phyloP scores from a whole-genome alignment of 169 alveolate genomes.

The Ichthyophthirius multifiliis region DNA sequence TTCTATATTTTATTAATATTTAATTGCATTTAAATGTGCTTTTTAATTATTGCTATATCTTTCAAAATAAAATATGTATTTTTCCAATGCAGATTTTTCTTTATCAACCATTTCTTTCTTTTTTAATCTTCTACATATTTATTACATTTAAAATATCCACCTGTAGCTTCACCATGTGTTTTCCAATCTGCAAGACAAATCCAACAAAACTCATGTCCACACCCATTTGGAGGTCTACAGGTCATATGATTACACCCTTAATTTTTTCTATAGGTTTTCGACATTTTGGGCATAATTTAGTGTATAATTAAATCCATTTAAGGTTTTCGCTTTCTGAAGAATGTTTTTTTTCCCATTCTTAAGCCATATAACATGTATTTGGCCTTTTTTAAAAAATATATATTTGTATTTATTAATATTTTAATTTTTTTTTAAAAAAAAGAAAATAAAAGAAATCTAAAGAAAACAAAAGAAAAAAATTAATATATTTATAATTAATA shows the following conservation, averaged over 20 bases:
- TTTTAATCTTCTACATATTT: slow-evolving; percentile 24
- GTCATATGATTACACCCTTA: slow-evolving; percentile 84
- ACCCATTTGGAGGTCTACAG: slow-evolving; percentile 62
- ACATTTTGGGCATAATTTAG: slow-evolving; percentile 76
- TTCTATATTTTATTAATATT: not conserved
- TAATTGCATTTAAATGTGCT: slow-evolving; percentile 19
- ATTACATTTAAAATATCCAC: slow-evolving; percentile 62
- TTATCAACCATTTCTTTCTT: slow-evolving; percentile 35
- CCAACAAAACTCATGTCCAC: slow-evolving; percentile 83
- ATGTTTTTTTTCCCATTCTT: slow-evolving; percentile 56
- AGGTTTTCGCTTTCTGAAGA: slow-evolving; percentile 56
- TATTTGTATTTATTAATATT: not conserved
- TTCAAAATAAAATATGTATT: slow-evolving; percentile 48
- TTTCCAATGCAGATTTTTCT: slow-evolving; percentile 40
- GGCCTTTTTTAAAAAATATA: slow-evolving; percentile 34
- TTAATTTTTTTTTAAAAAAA: not conserved
- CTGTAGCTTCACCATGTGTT: slow-evolving; percentile 57
- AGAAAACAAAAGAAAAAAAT: not conserved
- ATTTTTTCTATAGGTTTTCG: slow-evolving; percentile 68
- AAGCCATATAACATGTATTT: slow-evolving; percentile 51
- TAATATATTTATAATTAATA: too few relatives aligned
- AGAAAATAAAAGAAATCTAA: not conserved
- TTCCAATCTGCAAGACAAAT: slow-evolving; percentile 71
- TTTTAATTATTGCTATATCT: slow-evolving; percentile 43
- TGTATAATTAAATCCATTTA: slow-evolving; percentile 59